A percentile compares a stretch with the other conserved stretches of the same genome.
Evolutionary conservation across 768 basidiomycete genomes (phyloP).

Genomic region (Suillus variegatus): DNA sequence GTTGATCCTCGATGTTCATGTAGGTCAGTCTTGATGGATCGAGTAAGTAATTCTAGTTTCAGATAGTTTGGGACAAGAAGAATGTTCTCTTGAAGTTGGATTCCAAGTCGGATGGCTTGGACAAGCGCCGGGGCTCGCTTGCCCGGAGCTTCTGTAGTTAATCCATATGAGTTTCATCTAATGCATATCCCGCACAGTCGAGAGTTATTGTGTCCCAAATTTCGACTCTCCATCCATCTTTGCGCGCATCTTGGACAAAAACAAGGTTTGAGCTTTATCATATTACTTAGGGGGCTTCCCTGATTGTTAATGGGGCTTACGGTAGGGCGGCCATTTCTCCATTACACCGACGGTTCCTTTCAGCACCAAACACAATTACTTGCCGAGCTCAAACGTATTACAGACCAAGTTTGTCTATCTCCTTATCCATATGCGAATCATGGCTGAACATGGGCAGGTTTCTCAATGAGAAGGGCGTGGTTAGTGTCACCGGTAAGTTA

Average conservation of each 20-base stretch:
- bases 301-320: slow-evolving; percentile 9
- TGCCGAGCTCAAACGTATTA: slow-evolving; percentile 81
- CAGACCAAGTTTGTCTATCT: slow-evolving; percentile 64
- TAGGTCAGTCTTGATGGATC: slow-evolving; percentile 81
- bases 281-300: not conserved
- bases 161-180: not conserved
- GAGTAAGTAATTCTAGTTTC: slow-evolving; percentile 40
- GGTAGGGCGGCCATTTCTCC: slow-evolving; percentile 86
- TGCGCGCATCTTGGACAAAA: slow-evolving; percentile 84
- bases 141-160: not conserved
- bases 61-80: not conserved
- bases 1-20: not conserved
- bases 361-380: slow-evolving; percentile 79
- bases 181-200: slow-evolving; percentile 49
- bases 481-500: slow-evolving; percentile 68
- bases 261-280: slow-evolving; percentile 47
- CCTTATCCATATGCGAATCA: not conserved
- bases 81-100: not conserved
- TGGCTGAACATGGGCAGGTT: slow-evolving; percentile 43
- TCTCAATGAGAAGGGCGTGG: slow-evolving; percentile 86
- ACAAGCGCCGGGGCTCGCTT: not conserved
- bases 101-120: slow-evolving; percentile 1
- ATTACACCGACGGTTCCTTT: slow-evolving; percentile 73
- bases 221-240: slow-evolving; percentile 95
- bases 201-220: slow-evolving; percentile 90